Percentiles rank a stretch among this genome's conserved stretches.
Conservation (phyloP, 208 protist species). For the Crithidia fasciculata region DNA sequence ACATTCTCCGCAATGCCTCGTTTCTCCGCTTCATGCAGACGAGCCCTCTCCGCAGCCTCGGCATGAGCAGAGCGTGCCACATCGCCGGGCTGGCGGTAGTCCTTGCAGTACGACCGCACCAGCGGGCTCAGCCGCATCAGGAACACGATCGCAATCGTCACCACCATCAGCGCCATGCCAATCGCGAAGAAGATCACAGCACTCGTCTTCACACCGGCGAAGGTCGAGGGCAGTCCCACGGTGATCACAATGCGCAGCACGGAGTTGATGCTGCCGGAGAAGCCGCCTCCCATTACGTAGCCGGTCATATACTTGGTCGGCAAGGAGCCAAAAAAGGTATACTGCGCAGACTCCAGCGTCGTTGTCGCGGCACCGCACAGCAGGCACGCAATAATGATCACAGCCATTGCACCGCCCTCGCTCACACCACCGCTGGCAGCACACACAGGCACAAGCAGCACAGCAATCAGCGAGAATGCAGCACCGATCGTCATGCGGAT, state of each 20-base stretch:
- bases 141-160: constrained; percentile 34
- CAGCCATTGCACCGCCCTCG: constrained; percentile 36
- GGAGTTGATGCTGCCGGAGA: constrained; percentile 52
- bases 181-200: constrained; percentile 52
- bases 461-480: constrained; percentile 27
- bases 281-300: constrained; percentile 46
- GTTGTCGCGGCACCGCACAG: constrained; percentile 37
- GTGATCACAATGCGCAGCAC: constrained; percentile 52
- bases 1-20: neutral
- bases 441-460: constrained; percentile 42
- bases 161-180: constrained; percentile 42
- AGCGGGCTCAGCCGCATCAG: constrained; percentile 37
- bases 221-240: constrained; percentile 37
- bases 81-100: constrained; percentile 22
- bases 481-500: constrained; percentile 39
- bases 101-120: constrained; percentile 31
- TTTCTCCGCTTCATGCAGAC: neutral
- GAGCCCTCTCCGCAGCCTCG: constrained; percentile 17
- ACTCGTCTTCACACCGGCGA: constrained; percentile 48
- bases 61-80: constrained; percentile 14
- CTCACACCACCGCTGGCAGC: constrained; percentile 36
- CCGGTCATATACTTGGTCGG: constrained; percentile 44
- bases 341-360: constrained; percentile 36
- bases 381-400: constrained; percentile 39
- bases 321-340: constrained; percentile 44